Conservation (phyloP, 164 flowering plant genomes). For the Malania oleifera region DNA sequence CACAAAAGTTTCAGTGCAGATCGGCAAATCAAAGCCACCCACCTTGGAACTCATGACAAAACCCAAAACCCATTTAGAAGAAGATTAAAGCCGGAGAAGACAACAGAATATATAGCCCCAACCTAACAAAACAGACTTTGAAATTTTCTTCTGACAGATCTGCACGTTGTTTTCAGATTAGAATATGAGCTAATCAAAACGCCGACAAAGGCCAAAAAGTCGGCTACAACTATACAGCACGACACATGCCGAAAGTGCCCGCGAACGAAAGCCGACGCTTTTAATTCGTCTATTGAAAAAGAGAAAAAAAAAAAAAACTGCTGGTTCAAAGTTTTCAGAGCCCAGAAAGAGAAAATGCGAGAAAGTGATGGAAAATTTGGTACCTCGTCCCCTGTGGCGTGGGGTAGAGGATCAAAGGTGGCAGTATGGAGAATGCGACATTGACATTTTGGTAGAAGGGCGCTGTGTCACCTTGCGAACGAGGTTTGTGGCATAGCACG, state of each 20-base stretch:
- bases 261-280: conserved; percentile 17
- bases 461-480: no score
- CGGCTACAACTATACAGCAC: conserved; percentile 34
- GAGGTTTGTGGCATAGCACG: no score
- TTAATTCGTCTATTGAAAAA: no score
- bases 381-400: no score
- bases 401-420: no score
- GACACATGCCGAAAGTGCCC: conserved; percentile 15
- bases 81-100: conserved; percentile 5
- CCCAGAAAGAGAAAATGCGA: no score
- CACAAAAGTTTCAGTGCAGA: conserved; percentile 6
- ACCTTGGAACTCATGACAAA: background rate
- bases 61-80: background rate
- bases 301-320: no score
- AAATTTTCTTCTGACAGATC: conserved; percentile 12
- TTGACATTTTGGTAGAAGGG: no score
- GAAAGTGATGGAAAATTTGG: no score
- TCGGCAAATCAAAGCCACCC: conserved; percentile 13
- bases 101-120: background rate
- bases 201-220: conserved; percentile 35
- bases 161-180: conserved; percentile 19
- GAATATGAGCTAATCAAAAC: conserved; percentile 1
- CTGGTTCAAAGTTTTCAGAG: no score
- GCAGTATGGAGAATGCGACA: no score
- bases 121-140: conserved; percentile 7